Evolutionary conservation across 2,329 filamentous ascomycete genomes (phyloP).

Genomic region (Penicillium brasilianum): DNA sequence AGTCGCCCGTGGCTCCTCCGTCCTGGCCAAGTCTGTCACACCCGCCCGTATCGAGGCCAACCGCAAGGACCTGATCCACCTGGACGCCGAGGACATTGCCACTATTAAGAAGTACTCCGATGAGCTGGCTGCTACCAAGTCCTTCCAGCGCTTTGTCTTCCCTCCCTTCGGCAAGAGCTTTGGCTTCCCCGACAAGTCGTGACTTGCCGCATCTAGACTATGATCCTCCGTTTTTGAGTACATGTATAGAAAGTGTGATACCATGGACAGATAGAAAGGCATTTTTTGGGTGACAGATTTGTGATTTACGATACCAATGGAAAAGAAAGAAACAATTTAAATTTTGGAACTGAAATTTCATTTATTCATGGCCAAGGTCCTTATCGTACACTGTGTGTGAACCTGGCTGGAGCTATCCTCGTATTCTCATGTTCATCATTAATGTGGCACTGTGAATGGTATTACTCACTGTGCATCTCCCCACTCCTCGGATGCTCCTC

Average conservation of each 20-base stretch:
- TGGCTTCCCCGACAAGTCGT: conserved; percentile 71
- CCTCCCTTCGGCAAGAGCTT: conserved; percentile 72
- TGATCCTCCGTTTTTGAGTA: background rate
- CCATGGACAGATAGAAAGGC: background rate
- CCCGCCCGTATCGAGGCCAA: conserved; percentile 49
- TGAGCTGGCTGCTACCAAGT: conserved; percentile 39
- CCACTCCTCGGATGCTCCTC: background rate
- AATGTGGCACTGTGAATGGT: background rate
- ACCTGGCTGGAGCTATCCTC: background rate
- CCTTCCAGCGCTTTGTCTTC: conserved; percentile 62
- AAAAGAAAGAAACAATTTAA: conserved; percentile 13
- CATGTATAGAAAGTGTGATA: conserved; percentile 10
- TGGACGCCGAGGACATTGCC: conserved; percentile 46
- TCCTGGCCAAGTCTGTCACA: conserved; percentile 50
- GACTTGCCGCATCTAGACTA: conserved; percentile 5
- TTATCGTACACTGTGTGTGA: background rate
- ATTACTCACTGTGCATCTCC: background rate
- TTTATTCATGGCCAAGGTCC: conserved; percentile 8
- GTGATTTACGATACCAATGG: conserved; percentile 12
- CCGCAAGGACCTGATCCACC: conserved; percentile 41
- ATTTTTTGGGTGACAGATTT: background rate
- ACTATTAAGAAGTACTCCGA: conserved; percentile 45
- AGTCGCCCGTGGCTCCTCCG: conserved; percentile 48
- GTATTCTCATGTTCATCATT: background rate
- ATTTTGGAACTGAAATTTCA: background rate